phyloP scores from a whole-genome alignment of 2,329 filamentous ascomycete genomes.

The Colletotrichum acutatum region DNA sequence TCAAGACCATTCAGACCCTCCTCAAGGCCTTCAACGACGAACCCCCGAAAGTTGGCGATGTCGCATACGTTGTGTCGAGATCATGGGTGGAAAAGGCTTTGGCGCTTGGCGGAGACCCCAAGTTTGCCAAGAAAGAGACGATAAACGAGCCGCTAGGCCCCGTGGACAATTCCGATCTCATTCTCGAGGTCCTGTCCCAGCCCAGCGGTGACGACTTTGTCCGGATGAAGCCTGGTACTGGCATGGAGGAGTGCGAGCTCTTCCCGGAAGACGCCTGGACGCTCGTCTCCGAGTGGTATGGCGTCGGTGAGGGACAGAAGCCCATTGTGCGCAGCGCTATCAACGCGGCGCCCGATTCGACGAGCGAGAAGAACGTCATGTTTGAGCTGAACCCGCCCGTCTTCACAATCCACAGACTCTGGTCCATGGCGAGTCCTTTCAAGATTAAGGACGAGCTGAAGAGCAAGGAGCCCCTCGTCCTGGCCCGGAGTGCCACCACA shows the following conservation, averaged over 20 bases:
- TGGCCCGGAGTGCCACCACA: constrained; percentile 78
- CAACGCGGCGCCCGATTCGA: constrained; percentile 73
- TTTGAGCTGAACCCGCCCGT: constrained; percentile 89
- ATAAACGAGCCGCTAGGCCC: constrained; percentile 75
- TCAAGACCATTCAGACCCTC: constrained; percentile 76
- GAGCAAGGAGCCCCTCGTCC: constrained; percentile 67
- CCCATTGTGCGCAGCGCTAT: constrained; percentile 82
- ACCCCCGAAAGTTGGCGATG: constrained; percentile 75
- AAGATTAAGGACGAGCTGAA: constrained; percentile 69
- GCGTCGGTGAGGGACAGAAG: constrained; percentile 74
- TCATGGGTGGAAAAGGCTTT: constrained; percentile 82
- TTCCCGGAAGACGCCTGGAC: constrained; percentile 86
- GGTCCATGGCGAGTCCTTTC: constrained; percentile 67
- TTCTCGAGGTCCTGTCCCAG: constrained; percentile 69
- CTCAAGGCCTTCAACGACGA: constrained; percentile 62
- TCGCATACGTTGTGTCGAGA: constrained; percentile 81
- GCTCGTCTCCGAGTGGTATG: constrained; percentile 84
- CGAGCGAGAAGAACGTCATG: constrained; percentile 72
- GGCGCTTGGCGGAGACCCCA: constrained; percentile 69
- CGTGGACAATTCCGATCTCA: constrained; percentile 88
- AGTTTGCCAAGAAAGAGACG: constrained; percentile 67
- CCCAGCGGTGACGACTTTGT: constrained; percentile 69
- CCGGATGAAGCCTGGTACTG: constrained; percentile 76
- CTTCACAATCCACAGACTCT: constrained; percentile 85
- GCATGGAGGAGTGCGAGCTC: constrained; percentile 78